These are phyloP conservation scores for Aspergillus hiratsukae DNA, from an alignment of 2,329 filamentous ascomycete genomes.

Conservation along the genomic window DNA sequence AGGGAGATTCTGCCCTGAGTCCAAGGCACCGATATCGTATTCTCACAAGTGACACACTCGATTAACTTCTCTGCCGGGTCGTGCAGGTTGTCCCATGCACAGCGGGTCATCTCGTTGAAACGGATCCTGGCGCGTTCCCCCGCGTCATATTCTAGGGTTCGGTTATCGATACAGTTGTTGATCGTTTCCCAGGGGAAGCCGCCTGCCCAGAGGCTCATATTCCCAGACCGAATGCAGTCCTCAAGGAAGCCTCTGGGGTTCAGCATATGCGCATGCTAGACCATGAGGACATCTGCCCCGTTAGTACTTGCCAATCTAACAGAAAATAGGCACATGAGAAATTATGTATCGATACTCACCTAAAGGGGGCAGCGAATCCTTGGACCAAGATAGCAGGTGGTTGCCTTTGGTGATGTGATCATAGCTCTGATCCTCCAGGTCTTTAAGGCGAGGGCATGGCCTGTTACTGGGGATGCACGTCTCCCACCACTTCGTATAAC, in stretches of 20 bases:
- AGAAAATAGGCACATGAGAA: too few relatives aligned
- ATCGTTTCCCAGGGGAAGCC: constrained; percentile 64
- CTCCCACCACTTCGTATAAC: constrained; percentile 65
- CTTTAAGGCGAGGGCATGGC: constrained; percentile 10
- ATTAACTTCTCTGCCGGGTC: constrained; percentile 49
- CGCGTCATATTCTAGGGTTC: constrained; percentile 54
- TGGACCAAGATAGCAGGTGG: constrained; percentile 34
- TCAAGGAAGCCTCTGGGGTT: constrained; percentile 72
- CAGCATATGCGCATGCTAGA: constrained; percentile 75
- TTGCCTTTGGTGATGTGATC: constrained; percentile 19
- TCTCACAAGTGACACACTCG: constrained; percentile 53
- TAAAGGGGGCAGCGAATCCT: constrained; percentile 52
- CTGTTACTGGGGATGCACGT: constrained; percentile 19
- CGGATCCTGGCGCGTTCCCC: constrained; percentile 39
- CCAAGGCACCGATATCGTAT: constrained; percentile 51
- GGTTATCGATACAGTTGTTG: constrained; percentile 54
- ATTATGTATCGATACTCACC: constrained; percentile 41
- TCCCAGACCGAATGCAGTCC: constrained; percentile 61
- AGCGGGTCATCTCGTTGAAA: constrained; percentile 50
- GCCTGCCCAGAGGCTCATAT: constrained; percentile 54
- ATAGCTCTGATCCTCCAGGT: constrained; percentile 29
- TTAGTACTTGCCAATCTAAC: neutral
- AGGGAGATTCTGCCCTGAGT: constrained; percentile 41
- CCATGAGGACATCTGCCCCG: constrained; percentile 65
- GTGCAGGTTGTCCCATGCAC: constrained; percentile 57